These are phyloP conservation scores for Phialophora macrospora DNA, from an alignment of 2,329 filamentous ascomycete genomes.

Conservation along the genomic window DNA sequence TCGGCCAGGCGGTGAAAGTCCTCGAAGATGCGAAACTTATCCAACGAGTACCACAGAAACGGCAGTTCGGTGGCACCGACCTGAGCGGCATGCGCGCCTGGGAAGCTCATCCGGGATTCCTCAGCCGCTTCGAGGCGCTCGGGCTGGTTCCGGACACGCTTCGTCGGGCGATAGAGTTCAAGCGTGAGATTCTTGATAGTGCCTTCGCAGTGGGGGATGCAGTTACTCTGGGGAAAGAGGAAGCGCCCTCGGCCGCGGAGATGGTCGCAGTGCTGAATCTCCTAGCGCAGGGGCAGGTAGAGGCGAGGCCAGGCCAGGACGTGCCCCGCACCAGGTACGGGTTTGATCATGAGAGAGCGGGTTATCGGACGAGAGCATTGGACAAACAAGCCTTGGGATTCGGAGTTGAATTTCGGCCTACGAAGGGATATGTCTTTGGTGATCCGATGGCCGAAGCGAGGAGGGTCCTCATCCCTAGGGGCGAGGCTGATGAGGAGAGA, in stretches of 20 bases:
- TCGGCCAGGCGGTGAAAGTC: slow-evolving; percentile 49
- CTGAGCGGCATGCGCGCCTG: slow-evolving; percentile 42
- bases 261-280: slow-evolving; percentile 41
- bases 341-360: slow-evolving; percentile 48
- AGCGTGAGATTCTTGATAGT: slow-evolving; percentile 49
- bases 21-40: slow-evolving; percentile 42
- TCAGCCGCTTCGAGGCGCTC: slow-evolving; percentile 50
- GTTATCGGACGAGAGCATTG: slow-evolving; percentile 54
- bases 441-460: slow-evolving; percentile 44
- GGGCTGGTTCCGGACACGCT: slow-evolving; percentile 49
- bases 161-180: slow-evolving; percentile 50
- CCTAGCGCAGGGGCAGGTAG: slow-evolving; percentile 44
- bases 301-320: slow-evolving; percentile 45
- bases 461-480: slow-evolving; percentile 41
- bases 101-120: slow-evolving; percentile 40
- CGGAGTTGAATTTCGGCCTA: slow-evolving; percentile 47
- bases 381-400: slow-evolving; percentile 53
- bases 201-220: slow-evolving; percentile 41
- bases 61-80: neutral
- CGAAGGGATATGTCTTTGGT: slow-evolving; percentile 47
- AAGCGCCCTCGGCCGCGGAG: slow-evolving; percentile 38
- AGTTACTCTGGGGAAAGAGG: slow-evolving; percentile 40
- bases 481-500: slow-evolving; percentile 31
- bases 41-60: slow-evolving; percentile 10
- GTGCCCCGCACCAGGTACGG: slow-evolving; percentile 53